Percentiles rank a stretch among this genome's conserved stretches.
Conservation (phyloP, 495 filamentous ascomycete species). For the Penicillium manginii region DNA sequence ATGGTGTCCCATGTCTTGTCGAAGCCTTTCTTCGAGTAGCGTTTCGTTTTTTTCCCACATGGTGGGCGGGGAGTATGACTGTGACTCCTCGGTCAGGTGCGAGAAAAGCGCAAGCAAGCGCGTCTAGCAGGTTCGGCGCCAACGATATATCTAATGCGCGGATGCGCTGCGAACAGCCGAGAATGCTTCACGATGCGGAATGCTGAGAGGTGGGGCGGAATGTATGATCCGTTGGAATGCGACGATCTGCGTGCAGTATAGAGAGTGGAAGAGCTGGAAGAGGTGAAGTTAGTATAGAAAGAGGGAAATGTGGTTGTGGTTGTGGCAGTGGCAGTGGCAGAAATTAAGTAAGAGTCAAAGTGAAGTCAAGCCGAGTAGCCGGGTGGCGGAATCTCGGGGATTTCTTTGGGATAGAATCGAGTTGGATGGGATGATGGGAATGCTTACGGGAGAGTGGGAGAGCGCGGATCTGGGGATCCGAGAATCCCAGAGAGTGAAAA, state of each 20-base stretch:
- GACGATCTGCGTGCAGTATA: slow-evolving; percentile 2
- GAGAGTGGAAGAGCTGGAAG: background rate
- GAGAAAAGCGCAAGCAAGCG: background rate
- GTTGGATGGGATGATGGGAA: background rate
- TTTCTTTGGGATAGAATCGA: no score
- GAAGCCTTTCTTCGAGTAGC: slow-evolving; percentile 56
- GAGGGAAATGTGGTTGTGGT: background rate
- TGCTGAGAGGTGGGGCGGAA: slow-evolving; percentile 1
- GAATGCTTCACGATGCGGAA: slow-evolving; percentile 3
- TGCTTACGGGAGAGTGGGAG: background rate
- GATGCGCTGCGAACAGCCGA: background rate
- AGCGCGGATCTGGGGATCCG: background rate
- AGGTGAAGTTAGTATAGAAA: background rate
- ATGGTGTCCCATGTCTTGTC: slow-evolving; percentile 57
- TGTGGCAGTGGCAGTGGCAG: background rate
- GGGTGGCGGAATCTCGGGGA: background rate
- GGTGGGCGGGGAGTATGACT: slow-evolving; percentile 3
- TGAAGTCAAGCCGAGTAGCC: background rate
- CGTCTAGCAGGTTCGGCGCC: slow-evolving; percentile 2
- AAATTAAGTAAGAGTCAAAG: background rate
- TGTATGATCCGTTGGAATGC: background rate
- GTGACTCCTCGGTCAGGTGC: no score
- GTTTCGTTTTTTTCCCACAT: slow-evolving; percentile 49
- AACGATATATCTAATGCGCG: slow-evolving; percentile 19
- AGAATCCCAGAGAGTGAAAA: background rate